phyloP scores from a whole-genome alignment of 768 basidiomycete genomes.

The Boletus tomentosulus region DNA sequence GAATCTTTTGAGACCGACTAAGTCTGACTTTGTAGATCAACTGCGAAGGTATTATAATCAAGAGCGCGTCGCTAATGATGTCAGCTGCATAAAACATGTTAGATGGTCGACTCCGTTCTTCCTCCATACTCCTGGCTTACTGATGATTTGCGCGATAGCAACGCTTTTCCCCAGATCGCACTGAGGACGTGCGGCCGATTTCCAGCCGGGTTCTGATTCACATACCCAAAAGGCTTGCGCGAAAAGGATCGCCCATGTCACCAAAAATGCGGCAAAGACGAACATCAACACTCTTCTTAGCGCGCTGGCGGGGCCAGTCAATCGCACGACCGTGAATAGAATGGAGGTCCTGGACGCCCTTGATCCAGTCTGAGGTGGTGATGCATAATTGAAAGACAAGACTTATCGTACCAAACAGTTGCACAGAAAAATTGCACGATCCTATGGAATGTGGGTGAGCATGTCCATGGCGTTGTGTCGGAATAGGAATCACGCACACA shows the following conservation, averaged over 20 bases:
- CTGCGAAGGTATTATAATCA: not conserved
- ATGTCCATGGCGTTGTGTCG: not conserved
- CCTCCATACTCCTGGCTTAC: not conserved
- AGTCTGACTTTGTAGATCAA: constrained; percentile 1
- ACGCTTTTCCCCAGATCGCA: not conserved
- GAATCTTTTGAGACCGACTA: not conserved
- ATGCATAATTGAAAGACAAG: not conserved
- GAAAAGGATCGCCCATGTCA: constrained; percentile 4
- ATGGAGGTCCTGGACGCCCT: constrained; percentile 4
- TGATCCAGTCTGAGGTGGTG: not conserved
- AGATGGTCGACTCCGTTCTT: not conserved
- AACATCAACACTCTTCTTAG: not conserved
- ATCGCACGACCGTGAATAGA: constrained; percentile 4
- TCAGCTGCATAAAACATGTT: not conserved
- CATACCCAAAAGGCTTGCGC: constrained; percentile 3
- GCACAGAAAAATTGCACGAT: not conserved
- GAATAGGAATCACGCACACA: not conserved
- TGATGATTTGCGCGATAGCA: not conserved
- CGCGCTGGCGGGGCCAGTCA: not conserved
- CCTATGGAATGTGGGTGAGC: not conserved
- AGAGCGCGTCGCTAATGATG: not conserved
- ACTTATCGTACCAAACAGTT: not conserved
- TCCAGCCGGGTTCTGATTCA: constrained; percentile 4
- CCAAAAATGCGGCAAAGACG: not conserved
- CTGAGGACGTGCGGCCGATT: not conserved